Base-by-base conservation (phyloP, 2,329 filamentous ascomycete species). In the Claviceps maximensis region DNA sequence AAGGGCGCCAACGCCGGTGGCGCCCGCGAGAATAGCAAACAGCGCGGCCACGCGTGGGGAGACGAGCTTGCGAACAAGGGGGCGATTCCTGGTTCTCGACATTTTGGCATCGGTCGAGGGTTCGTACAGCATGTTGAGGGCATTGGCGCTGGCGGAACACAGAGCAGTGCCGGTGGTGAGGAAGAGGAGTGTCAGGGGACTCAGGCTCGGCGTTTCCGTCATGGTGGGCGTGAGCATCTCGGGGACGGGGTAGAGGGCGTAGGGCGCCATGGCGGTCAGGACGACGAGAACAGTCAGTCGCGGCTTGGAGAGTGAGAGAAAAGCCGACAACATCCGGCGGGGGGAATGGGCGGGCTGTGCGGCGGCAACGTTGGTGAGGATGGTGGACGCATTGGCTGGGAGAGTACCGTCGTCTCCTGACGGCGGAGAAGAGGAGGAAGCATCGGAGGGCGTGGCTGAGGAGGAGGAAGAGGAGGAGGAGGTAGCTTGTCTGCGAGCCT, bases 71-170 rank as follows among this genome's bases (percentile, higher is more conserved):
- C 93, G 80, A 3, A 96, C 93, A 0, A 98, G 75, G 0, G 93
- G 93, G 4, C 93, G 74, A 61, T 96, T 96, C 29, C 88, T 80
- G 2, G 93, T 98, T n/a, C 93, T 82, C 38, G 80, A 83, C 93
- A 98, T 98, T 62, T 86, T 82, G 47, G 89, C 88, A 67, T 98
- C 93, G 64, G 90, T 90, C 55, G 83, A 77, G 10, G 84, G 87
- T 69, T 98, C 93, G 69, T 96, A 89, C 54, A 96, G 82, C 93
- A 98, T 98, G 69, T 98, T 98, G 59, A 97, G 76, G 1, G 93
- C 82, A 66, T 98, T 98, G 45, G 93, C 93, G 55, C 86, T 88
- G 45, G 90, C 89, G n/a, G 82, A 87, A 67, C 88, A 93, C 21
- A 96, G 77, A 4, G 90, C 83, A 0, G 93, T 97, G 55, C 93